A percentile compares a stretch with the other conserved stretches of the same genome.
Conservation (phyloP, 805 yeast genomes). For the Pichia cabralensis region DNA sequence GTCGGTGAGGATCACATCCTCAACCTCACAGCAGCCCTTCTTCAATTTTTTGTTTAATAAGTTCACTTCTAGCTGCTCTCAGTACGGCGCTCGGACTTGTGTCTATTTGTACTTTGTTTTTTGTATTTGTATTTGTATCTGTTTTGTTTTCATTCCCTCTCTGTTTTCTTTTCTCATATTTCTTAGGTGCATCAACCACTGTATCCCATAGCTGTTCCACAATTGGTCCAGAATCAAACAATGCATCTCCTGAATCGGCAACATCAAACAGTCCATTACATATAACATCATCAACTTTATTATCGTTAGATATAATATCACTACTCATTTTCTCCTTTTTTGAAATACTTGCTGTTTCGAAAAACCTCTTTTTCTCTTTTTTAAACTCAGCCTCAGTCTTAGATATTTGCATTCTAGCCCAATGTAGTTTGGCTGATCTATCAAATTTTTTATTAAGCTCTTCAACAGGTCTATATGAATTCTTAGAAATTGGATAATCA, state of each 20-base stretch:
- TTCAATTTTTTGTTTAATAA: no score
- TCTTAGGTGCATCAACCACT: no score
- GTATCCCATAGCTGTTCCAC: constrained; percentile 8
- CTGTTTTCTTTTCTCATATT: no score
- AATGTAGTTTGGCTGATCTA: constrained; percentile 13
- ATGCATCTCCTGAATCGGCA: constrained; percentile 11
- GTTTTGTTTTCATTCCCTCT: no score
- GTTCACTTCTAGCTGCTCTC: no score
- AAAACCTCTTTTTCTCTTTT: constrained; percentile 13
- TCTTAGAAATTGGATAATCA: constrained; percentile 7
- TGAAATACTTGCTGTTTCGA: constrained; percentile 11
- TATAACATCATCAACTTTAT: constrained; percentile 12
- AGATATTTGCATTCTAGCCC: constrained; percentile 25
- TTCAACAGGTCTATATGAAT: constrained; percentile 17
- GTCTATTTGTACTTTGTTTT: background rate
- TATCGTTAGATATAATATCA: constrained; percentile 7
- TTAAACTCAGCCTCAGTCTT: constrained; percentile 22
- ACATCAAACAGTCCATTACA: constrained; percentile 11
- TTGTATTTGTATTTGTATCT: background rate
- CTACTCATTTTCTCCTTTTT: constrained; percentile 13
- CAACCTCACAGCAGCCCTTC: no score
- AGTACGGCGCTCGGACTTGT: no score
- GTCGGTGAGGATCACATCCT: no score
- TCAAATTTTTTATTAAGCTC: constrained; percentile 20
- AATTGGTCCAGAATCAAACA: constrained; percentile 12